Evolutionary conservation across 2,329 filamentous ascomycete species (phyloP).

Genomic region (Fulvia fulva): DNA sequence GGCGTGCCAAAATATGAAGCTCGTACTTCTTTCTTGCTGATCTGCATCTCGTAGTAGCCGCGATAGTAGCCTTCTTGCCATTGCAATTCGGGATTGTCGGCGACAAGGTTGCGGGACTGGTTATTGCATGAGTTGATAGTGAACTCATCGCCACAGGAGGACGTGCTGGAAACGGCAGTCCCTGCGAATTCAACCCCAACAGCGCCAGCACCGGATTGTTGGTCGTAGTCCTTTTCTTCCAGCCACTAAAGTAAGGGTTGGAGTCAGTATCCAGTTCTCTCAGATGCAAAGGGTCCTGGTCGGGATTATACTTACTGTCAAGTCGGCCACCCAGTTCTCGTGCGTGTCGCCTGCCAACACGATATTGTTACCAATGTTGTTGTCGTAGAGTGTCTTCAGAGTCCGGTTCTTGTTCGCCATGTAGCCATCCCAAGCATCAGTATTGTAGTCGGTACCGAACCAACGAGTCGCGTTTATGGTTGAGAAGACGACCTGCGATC

Average conservation of each 20-base stretch:
- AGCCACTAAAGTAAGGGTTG: no score
- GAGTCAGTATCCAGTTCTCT: no score
- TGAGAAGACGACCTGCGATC: slow-evolving; percentile 65
- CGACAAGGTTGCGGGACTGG: slow-evolving; percentile 38
- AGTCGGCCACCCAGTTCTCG: slow-evolving; percentile 51
- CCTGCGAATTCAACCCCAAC: slow-evolving; percentile 54
- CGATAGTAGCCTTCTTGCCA: slow-evolving; percentile 70
- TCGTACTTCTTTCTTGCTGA: slow-evolving; percentile 52
- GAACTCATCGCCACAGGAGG: slow-evolving; percentile 53
- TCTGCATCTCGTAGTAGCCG: slow-evolving; percentile 63
- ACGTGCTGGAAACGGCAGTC: slow-evolving; percentile 58
- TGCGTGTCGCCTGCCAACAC: slow-evolving; percentile 68
- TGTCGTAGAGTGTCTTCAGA: slow-evolving; percentile 55
- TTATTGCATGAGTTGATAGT: slow-evolving; percentile 49
- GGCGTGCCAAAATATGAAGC: slow-evolving; percentile 63
- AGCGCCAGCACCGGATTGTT: slow-evolving; percentile 36
- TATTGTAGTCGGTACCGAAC: slow-evolving; percentile 42
- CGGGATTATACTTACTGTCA: no score
- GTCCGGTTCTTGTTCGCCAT: slow-evolving; percentile 66
- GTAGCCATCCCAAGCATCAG: slow-evolving; percentile 63
- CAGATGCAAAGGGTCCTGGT: no score
- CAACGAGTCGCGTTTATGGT: slow-evolving; percentile 44
- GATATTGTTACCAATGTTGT: slow-evolving; percentile 66
- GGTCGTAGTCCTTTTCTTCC: slow-evolving; percentile 37
- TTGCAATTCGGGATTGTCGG: slow-evolving; percentile 59